Conservation (phyloP, 139 green algal genomes). For the Pedinophyceae sp. region DNA sequence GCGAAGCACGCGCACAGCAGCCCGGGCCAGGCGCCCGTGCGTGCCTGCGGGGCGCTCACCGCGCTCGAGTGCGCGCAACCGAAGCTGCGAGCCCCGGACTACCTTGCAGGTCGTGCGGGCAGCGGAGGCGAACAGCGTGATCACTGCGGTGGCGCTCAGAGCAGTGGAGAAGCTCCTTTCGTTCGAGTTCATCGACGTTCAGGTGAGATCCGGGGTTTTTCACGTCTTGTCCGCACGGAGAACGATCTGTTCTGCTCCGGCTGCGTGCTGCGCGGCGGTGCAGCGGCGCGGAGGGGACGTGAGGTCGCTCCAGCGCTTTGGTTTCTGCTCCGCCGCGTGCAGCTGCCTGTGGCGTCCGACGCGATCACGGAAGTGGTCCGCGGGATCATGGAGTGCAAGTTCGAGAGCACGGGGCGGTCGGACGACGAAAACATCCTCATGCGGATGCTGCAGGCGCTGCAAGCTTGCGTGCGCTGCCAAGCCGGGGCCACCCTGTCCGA, state of each 20-base stretch:
- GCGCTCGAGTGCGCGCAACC: too few species aligned
- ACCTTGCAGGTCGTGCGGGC: background rate
- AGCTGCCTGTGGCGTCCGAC: too few species aligned
- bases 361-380: background rate
- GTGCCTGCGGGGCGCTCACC: too few species aligned
- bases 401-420: too few species aligned
- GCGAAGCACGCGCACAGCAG: too few species aligned
- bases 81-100: too few species aligned
- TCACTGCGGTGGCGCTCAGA: background rate
- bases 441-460: background rate
- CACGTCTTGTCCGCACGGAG: background rate
- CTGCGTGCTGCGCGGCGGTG: background rate
- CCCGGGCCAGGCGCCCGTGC: too few species aligned
- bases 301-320: too few species aligned
- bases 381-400: background rate
- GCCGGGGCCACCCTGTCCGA: background rate
- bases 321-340: too few species aligned
- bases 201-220: too few species aligned
- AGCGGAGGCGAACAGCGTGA: background rate
- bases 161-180: background rate
- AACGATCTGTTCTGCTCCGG: background rate
- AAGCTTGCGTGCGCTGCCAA: background rate
- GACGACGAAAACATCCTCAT: too few species aligned
- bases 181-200: background rate
- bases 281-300: background rate